These are phyloP conservation scores for Calonectria crousiana DNA, from an alignment of 2,329 filamentous ascomycete species.

Conservation along the genomic window DNA sequence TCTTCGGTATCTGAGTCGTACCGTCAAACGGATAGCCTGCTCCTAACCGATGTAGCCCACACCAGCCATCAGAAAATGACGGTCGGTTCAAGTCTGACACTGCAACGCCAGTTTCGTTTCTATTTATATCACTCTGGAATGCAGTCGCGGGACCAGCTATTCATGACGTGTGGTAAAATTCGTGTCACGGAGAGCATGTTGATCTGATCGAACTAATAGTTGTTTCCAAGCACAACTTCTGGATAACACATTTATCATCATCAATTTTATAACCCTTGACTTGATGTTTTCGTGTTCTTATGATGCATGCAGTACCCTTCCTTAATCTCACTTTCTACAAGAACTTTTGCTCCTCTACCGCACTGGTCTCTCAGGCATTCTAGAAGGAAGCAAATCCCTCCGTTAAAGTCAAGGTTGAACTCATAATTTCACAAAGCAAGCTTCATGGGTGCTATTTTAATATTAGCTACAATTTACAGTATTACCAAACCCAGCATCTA, in stretches of 20 bases:
- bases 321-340: background rate
- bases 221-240: background rate
- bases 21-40: background rate
- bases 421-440: background rate
- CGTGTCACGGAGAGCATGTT: too few species aligned
- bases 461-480: background rate
- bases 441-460: background rate
- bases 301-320: background rate
- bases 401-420: background rate
- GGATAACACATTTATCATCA: background rate
- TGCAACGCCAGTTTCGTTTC: background rate
- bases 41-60: too few species aligned
- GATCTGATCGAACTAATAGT: background rate
- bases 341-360: background rate
- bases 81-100: background rate
- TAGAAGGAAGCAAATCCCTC: background rate
- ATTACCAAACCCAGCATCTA: background rate
- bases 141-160: background rate
- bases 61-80: background rate
- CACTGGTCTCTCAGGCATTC: background rate
- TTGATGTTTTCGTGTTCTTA: background rate
- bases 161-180: background rate
- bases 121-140: background rate
- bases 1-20: background rate
- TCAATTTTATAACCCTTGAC: background rate